phyloP scores from a whole-genome alignment of 768 basidiomycete species.

The Boletus pseudo-olivaceus region DNA sequence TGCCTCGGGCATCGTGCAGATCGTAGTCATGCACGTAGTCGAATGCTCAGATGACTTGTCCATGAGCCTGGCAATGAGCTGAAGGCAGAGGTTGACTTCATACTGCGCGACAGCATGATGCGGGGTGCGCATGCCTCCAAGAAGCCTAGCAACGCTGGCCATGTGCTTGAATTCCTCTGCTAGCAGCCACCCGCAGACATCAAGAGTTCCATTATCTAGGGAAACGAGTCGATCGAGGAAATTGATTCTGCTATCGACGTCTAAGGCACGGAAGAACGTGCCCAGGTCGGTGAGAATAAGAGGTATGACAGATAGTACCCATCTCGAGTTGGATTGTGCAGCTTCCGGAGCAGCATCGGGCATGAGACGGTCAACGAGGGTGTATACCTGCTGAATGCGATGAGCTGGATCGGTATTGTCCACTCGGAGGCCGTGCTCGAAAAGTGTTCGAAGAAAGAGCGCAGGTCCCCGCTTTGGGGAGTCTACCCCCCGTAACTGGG shows the following conservation, averaged over 20 bases:
- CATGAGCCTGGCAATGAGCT: conserved; percentile 46
- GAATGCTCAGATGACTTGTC: conserved; percentile 37
- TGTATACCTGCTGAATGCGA: conserved; percentile 52
- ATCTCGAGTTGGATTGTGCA: conserved; percentile 37
- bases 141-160: conserved; percentile 34
- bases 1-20: conserved; percentile 44
- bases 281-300: conserved; percentile 51
- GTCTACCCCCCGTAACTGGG: conserved; percentile 28
- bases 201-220: conserved; percentile 42
- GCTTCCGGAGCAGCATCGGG: conserved; percentile 33
- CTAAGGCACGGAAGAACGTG: conserved; percentile 54
- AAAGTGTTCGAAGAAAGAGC: conserved; percentile 51
- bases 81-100: conserved; percentile 48
- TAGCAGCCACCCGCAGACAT: conserved; percentile 57
- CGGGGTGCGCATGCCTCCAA: conserved; percentile 34
- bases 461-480: conserved; percentile 40
- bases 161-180: conserved; percentile 60
- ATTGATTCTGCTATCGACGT: conserved; percentile 50
- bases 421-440: conserved; percentile 44
- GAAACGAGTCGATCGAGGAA: conserved; percentile 52
- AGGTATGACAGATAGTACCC: conserved; percentile 56
- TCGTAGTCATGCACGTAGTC: conserved; percentile 41
- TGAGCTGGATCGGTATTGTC: conserved; percentile 52
- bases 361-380: conserved; percentile 55
- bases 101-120: conserved; percentile 42